These are phyloP conservation scores for Diospyros lotus DNA, from an alignment of 148 eudicot genomes.

Conservation along the genomic window DNA sequence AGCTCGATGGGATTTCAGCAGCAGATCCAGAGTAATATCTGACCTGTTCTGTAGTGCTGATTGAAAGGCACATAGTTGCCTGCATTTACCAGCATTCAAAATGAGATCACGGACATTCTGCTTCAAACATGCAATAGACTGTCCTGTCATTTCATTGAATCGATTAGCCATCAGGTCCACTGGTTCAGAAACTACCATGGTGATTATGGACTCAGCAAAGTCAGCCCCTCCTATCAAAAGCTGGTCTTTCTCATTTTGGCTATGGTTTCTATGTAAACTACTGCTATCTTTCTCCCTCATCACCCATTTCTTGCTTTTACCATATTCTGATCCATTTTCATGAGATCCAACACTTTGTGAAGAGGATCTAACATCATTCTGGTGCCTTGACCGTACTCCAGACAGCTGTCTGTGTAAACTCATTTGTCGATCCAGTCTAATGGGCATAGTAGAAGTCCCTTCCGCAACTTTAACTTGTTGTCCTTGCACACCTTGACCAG, in stretches of 20 bases:
- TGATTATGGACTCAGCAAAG: constrained; percentile 56
- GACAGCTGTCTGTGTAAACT: constrained; percentile 62
- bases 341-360: constrained; percentile 64
- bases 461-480: constrained; percentile 37
- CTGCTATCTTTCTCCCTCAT: constrained; percentile 49
- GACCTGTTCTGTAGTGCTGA: constrained; percentile 63
- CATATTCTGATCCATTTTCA: constrained; percentile 51
- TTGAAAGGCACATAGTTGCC: constrained; percentile 58
- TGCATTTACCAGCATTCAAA: constrained; percentile 44
- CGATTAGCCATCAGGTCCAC: constrained; percentile 58
- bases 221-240: constrained; percentile 43
- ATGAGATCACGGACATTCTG: constrained; percentile 57
- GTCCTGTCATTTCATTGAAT: constrained; percentile 61
- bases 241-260: constrained; percentile 43
- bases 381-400: constrained; percentile 36
- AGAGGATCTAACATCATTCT: constrained; percentile 44
- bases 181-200: constrained; percentile 71
- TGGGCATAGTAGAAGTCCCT: constrained; percentile 33
- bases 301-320: constrained; percentile 43
- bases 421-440: constrained; percentile 47
- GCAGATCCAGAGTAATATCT: constrained; percentile 61
- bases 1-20: constrained; percentile 58
- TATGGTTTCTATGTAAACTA: constrained; percentile 37
- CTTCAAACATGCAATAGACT: constrained; percentile 45
- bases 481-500: constrained; percentile 38